Evolutionary conservation across 345 rosid species (phyloP).

Genomic region (Xanthoceras sorbifolium): DNA sequence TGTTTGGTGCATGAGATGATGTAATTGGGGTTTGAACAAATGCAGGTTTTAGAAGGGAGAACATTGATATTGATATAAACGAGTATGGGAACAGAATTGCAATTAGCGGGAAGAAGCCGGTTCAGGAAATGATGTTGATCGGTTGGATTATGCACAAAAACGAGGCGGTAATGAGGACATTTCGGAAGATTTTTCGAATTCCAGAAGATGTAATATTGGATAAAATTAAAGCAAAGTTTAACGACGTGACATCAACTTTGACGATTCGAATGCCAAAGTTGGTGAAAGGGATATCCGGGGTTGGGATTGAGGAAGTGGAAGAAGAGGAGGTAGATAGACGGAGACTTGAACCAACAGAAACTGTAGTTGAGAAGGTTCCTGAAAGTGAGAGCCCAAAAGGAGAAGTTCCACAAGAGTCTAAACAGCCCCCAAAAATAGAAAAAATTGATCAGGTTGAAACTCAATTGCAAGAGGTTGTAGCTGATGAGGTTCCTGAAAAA

Average conservation of each 20-base stretch:
- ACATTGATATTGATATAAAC: slow-evolving; percentile 65
- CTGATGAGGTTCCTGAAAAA: slow-evolving; percentile 14
- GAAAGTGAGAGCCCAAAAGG: background rate
- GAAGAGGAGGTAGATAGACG: slow-evolving; percentile 24
- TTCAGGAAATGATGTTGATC: slow-evolving; percentile 64
- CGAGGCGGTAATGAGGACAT: slow-evolving; percentile 57
- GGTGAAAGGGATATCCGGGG: slow-evolving; percentile 54
- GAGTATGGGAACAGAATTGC: slow-evolving; percentile 58
- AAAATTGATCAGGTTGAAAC: slow-evolving; percentile 23
- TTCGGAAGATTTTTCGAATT: slow-evolving; percentile 58
- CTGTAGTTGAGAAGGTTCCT: slow-evolving; percentile 17
- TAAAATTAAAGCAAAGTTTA: slow-evolving; percentile 64
- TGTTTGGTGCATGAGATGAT: background rate
- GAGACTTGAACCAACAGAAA: slow-evolving; percentile 11
- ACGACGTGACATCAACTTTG: slow-evolving; percentile 50
- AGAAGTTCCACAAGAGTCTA: background rate
- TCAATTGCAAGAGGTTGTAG: slow-evolving; percentile 14
- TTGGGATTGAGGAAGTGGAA: slow-evolving; percentile 54
- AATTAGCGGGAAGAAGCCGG: slow-evolving; percentile 58
- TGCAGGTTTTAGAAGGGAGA: slow-evolving; percentile 69
- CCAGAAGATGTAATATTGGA: slow-evolving; percentile 63
- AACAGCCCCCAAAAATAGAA: slow-evolving; percentile 18
- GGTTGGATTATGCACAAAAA: slow-evolving; percentile 65
- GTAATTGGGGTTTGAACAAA: background rate
- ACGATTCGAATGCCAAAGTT: slow-evolving; percentile 67